Percentiles rank a stretch among this genome's conserved stretches.
These are phyloP conservation scores for Pythium scleroteichum DNA, from an alignment of 352 stramenopile genomes.

Conservation along the genomic window DNA sequence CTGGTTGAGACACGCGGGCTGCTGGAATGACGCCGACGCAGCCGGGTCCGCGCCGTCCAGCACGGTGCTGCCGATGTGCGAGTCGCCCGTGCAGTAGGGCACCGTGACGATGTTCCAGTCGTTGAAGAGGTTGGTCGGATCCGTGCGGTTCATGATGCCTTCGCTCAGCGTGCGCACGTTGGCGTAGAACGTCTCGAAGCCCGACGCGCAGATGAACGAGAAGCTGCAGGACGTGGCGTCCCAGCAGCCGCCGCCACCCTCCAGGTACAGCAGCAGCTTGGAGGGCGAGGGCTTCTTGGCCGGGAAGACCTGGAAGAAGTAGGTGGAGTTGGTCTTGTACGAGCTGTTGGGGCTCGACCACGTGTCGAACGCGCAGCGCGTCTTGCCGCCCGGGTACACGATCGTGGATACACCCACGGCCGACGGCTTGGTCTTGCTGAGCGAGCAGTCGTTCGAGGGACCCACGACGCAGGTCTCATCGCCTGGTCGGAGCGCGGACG, in stretches of 20 bases:
- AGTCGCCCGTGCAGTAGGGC: conserved; percentile 73
- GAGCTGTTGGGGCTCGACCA: conserved; percentile 31
- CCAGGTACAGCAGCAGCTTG: conserved; percentile 68
- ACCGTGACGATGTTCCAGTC: conserved; percentile 74
- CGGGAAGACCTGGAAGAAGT: conserved; percentile 67
- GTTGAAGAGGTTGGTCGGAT: conserved; percentile 59
- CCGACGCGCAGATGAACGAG: conserved; percentile 54
- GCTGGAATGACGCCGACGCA: conserved; percentile 34
- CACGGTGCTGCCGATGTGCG: conserved; percentile 51
- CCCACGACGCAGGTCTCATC: conserved; percentile 17
- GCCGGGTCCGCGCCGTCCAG: conserved; percentile 20
- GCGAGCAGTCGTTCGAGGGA: background rate
- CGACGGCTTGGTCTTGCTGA: conserved; percentile 23
- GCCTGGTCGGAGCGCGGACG: conserved; percentile 13
- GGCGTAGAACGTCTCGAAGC: conserved; percentile 35
- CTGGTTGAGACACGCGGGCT: conserved; percentile 45
- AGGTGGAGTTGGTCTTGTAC: conserved; percentile 47
- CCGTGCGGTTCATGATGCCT: conserved; percentile 50
- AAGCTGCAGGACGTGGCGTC: conserved; percentile 67
- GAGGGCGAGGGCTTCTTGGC: conserved; percentile 21
- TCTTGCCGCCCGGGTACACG: conserved; percentile 50
- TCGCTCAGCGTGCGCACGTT: conserved; percentile 36
- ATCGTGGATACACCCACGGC: conserved; percentile 35
- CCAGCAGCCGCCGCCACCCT: conserved; percentile 61
- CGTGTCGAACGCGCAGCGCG: conserved; percentile 49